A percentile compares a stretch with the other conserved stretches of the same genome.
phyloP scores from a whole-genome alignment of 768 basidiomycete genomes.

The Boletus huronensis region DNA sequence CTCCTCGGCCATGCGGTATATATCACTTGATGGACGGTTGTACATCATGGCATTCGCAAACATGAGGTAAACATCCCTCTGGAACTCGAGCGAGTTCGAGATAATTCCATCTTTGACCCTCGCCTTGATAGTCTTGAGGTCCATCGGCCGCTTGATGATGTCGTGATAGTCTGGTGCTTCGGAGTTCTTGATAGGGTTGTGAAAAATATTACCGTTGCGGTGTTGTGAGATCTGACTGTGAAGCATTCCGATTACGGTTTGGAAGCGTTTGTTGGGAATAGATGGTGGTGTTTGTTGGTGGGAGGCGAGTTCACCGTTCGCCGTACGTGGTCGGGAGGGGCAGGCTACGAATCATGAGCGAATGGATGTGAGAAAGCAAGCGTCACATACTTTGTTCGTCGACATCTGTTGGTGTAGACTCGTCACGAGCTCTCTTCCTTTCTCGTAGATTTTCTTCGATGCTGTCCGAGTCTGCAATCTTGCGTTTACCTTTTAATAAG shows the following conservation, averaged over 20 bases:
- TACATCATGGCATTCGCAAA: conserved; percentile 99
- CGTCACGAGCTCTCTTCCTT: conserved; percentile 29
- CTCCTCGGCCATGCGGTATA: conserved; percentile 89
- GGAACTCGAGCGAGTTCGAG: conserved; percentile 78
- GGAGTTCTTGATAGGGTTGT: conserved; percentile 81
- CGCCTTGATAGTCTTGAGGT: conserved; percentile 89
- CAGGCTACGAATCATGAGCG: conserved; percentile 9
- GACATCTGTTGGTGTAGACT: conserved; percentile 20
- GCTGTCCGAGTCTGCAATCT: conserved; percentile 21
- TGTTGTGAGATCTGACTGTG: conserved; percentile 82
- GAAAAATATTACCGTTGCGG: conserved; percentile 86
- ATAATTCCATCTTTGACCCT: conserved; percentile 82
- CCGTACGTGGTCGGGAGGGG: conserved; percentile 18
- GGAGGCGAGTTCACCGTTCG: conserved; percentile 15
- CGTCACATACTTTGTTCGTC: conserved; percentile 43
- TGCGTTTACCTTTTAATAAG: conserved; percentile 24
- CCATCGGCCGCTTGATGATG: conserved; percentile 93
- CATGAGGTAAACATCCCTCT: conserved; percentile 88
- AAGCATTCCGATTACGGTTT: conserved; percentile 76
- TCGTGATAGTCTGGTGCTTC: conserved; percentile 92
- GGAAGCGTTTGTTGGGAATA: conserved; percentile 63
- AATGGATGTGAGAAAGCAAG: not conserved
- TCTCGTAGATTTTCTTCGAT: conserved; percentile 24
- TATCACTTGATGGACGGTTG: conserved; percentile 80
- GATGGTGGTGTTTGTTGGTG: conserved; percentile 21